Evolutionary conservation across 805 yeast genomes (phyloP).

Genomic region (Candida sanyiensis): DNA sequence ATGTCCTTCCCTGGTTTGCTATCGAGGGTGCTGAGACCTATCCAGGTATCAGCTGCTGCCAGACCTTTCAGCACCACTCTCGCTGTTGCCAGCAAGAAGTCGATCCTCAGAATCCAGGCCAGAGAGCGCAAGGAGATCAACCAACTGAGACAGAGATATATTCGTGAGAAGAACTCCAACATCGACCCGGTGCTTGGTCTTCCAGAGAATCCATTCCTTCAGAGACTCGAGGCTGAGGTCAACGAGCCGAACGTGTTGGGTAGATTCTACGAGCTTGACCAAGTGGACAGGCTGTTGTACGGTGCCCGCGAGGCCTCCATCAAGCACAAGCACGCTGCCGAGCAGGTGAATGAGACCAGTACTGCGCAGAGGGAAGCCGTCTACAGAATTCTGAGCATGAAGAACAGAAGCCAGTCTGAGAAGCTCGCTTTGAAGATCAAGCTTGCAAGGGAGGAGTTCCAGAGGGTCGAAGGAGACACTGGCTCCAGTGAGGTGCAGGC

Average conservation of each 20-base stretch:
- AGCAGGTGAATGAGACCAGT: constrained; percentile 34
- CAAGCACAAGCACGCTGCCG: constrained; percentile 23
- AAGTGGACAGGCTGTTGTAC: constrained; percentile 68
- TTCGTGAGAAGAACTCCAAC: constrained; percentile 21
- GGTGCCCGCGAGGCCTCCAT: constrained; percentile 68
- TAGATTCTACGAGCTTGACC: constrained; percentile 50
- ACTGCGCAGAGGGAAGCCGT: constrained; percentile 62
- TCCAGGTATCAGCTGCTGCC: background rate
- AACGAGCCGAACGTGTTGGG: constrained; percentile 61
- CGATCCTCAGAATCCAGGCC: constrained; percentile 23
- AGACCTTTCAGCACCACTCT: constrained; percentile 15
- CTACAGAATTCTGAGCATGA: constrained; percentile 64
- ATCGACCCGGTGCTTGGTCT: constrained; percentile 82
- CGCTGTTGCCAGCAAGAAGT: constrained; percentile 15
- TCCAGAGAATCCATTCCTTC: constrained; percentile 57
- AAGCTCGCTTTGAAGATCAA: constrained; percentile 50
- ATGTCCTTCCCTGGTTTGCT: constrained; percentile 8
- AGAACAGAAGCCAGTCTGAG: constrained; percentile 60
- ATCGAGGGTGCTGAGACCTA: constrained; percentile 14
- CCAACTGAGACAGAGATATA: constrained; percentile 24
- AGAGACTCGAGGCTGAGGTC: constrained; percentile 59
- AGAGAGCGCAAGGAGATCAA: constrained; percentile 24
- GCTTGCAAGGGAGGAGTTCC: constrained; percentile 74
- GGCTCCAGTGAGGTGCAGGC: constrained; percentile 97
- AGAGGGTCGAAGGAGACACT: constrained; percentile 81